Evolutionary conservation across 2,329 filamentous ascomycete species (phyloP).

Genomic region (Nigrospora oryzae): DNA sequence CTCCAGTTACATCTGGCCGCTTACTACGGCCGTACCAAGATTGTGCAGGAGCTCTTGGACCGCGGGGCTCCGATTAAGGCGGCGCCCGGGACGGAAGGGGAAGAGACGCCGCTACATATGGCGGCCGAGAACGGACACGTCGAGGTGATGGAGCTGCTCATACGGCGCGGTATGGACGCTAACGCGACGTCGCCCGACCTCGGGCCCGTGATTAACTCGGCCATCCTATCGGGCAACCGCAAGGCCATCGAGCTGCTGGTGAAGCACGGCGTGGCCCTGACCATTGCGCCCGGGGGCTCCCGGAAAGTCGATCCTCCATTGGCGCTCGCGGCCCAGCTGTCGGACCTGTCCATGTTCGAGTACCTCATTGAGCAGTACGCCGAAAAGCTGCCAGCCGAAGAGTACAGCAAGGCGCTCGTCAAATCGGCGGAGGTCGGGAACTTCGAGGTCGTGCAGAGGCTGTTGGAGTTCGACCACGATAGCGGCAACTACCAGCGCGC

Average conservation of each 20-base stretch:
- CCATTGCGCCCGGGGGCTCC: conserved; percentile 12
- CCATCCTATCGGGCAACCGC: conserved; percentile 30
- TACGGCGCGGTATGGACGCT: conserved; percentile 25
- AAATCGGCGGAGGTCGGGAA: conserved; percentile 29
- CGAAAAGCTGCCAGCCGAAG: conserved; percentile 25
- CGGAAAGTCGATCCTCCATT: conserved; percentile 22
- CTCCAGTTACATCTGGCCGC: conserved; percentile 22
- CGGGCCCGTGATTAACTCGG: conserved; percentile 28
- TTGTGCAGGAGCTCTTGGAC: conserved; percentile 26
- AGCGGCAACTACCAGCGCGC: conserved; percentile 21
- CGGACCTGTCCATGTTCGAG: conserved; percentile 30
- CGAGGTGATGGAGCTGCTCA: conserved; percentile 29
- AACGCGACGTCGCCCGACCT: conserved; percentile 20
- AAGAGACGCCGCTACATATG: conserved; percentile 27
- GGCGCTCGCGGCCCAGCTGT: conserved; percentile 26
- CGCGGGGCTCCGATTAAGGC: conserved; percentile 24
- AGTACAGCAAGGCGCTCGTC: conserved; percentile 29
- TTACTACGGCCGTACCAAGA: conserved; percentile 21
- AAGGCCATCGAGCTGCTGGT: conserved; percentile 30
- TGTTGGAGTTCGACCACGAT: conserved; percentile 25
- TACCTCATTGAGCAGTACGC: conserved; percentile 30
- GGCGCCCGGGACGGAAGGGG: conserved; percentile 17
- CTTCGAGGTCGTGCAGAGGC: conserved; percentile 27
- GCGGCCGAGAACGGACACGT: conserved; percentile 28
- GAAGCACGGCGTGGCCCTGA: conserved; percentile 25